Evolutionary conservation across 306 rosid species (phyloP), one percentile per base, ranked within the genome.

Genomic region (Geum urbanum): DNA sequence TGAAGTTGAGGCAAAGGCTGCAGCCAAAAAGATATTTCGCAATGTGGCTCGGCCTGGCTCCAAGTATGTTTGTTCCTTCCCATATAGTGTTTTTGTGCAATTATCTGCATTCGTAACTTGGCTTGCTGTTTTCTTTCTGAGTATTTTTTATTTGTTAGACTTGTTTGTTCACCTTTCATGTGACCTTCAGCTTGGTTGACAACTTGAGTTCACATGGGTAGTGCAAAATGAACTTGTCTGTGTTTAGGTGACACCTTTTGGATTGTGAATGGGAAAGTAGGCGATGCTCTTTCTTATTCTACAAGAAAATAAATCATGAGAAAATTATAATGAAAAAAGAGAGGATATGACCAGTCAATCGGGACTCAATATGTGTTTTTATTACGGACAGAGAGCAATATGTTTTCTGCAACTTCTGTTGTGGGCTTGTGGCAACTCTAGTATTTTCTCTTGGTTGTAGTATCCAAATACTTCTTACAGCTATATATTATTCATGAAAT

Each of bases 1-100:
- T 43, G 96, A 89, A 60, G 76, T 80, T 20, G 89, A 92, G 83
- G 96, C 97, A 1, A 87, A 87, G 83, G 83, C 84, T 15, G 96
- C 96, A 0, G 96, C 97, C 0, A 89, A 87, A 82, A 89, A 87
- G 79, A 87, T 92, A 60, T 92, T 92, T 73, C 87, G 75, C 39
- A 92, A 89, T 57, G 97, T 92, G 58, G 95, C 97, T 76, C 73
- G 84, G 79, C 88, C 57, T 2, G 89, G 92, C 3, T 77, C 82
- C 74, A 89, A 82, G 97, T 92, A 79, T 37, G 83, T 66, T 71
- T 32, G 66, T 53, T 63, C 3, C 50, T 6, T 78, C 58, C 27
- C 74, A 24, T 15, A 47, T 5, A 15, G 13, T 37, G 20, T 7
- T 7, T 9, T 2, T 55, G 49, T 14, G 13, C 3, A 18, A 0